Percentiles rank a stretch among this genome's conserved stretches.
Conservation (phyloP, 495 filamentous ascomycete species). For the Penicillium angulare region DNA sequence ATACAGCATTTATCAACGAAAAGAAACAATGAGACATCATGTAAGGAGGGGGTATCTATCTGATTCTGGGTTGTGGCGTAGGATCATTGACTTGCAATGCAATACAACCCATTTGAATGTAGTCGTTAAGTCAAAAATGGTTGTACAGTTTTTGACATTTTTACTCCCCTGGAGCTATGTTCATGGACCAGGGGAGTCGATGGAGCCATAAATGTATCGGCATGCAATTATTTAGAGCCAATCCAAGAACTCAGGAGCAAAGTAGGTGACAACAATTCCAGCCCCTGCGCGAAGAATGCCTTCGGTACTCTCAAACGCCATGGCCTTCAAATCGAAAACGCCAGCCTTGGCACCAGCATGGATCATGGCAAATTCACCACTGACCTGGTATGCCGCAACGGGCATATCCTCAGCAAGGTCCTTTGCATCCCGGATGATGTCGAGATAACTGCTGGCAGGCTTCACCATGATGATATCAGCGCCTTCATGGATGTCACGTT, state of each 20-base stretch:
- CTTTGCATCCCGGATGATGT: conserved; percentile 95
- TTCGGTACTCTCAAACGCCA: conserved; percentile 92
- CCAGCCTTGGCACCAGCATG: conserved; percentile 93
- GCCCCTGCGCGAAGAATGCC: conserved; percentile 92
- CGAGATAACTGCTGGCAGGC: conserved; percentile 87
- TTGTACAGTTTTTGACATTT: too few relatives aligned
- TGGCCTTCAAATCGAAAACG: conserved; percentile 93
- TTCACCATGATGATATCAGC: conserved; percentile 99
- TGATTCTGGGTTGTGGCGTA: neutral
- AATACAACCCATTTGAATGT: too few relatives aligned
- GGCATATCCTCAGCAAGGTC: conserved; percentile 87
- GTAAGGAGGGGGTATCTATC: neutral
- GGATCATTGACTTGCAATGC: too few relatives aligned
- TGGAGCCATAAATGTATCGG: neutral
- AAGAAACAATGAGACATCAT: neutral
- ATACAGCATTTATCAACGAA: neutral
- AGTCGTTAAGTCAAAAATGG: too few relatives aligned
- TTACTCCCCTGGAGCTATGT: too few relatives aligned
- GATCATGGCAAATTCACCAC: conserved; percentile 97
- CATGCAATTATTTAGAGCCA: conserved; percentile 53
- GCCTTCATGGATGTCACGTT: conserved; percentile 85
- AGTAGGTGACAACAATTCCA: conserved; percentile 89
- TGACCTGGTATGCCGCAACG: conserved; percentile 93
- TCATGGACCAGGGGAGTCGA: too few relatives aligned
- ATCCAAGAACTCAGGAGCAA: conserved; percentile 88